Evolutionary conservation across 2,329 filamentous ascomycete species (phyloP), one percentile per base, ranked within the genome.

Genomic region (Penicillium frequentans): DNA sequence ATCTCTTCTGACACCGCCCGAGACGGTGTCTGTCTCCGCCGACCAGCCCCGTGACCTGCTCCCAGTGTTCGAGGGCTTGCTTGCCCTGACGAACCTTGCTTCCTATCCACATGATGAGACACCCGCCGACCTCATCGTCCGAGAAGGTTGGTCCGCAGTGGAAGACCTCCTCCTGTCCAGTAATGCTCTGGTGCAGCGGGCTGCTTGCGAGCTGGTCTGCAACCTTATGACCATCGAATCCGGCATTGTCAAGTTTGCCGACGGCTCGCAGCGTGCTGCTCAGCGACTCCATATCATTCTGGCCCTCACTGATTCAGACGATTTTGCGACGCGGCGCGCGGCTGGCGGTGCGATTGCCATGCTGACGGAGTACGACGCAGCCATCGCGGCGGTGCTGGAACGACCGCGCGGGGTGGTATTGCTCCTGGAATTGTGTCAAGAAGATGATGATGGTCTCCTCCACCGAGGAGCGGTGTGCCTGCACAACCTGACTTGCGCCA

Each of bases 61-160:
- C 0, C 92, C 95, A 0, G 87, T 90, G 0, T 99, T 98, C 65
- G 95, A 99, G 75, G 84, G 89, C 0, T 83, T 99, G 9, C 89
- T 98, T 73, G 93, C 95, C 0, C 84, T 99, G 35, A 98, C 95
- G 0, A 99, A 99, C 66, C 84, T 99, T 8, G 95, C 93, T 0
- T 96, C 91, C 0, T 70, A 75, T 47, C 71, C 78, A 19, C 57
- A 60, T 44, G 73, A 80, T 59, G 67, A 68, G 52, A 67, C 72
- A 27, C 70, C 76, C 14, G 84, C 88, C 13, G 88, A 93, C 52
- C 80, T 83, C 16, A 93, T 96, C 49, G 86, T 96, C 35, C 86
- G 89, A 10, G 79, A 84, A 4, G 86, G 88, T 1, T 96, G 91
- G 85, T 72, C 86, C 1, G 85, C 86, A 21, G 82, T 96, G 44